Evolutionary conservation across 2,329 filamentous ascomycete species (phyloP).

Genomic region (Aureobasidium sp.): DNA sequence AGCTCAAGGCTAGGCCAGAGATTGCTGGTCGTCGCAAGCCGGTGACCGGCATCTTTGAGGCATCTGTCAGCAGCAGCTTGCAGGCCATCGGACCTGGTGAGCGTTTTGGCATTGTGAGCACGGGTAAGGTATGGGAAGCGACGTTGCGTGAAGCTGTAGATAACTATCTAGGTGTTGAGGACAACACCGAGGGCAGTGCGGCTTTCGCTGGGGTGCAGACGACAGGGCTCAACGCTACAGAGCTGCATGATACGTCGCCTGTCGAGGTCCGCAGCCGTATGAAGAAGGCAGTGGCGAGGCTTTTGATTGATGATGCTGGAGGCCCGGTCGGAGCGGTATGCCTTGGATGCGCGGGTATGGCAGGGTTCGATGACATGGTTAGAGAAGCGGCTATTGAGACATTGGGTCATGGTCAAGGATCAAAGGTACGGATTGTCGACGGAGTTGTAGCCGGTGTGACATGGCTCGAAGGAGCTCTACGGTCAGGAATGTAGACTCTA

Average conservation of each 20-base stretch:
- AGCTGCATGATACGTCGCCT: conserved; percentile 63
- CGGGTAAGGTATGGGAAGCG: conserved; percentile 72
- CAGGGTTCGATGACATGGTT: conserved; percentile 71
- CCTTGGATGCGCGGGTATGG: conserved; percentile 88
- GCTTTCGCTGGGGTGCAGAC: conserved; percentile 71
- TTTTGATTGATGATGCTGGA: conserved; percentile 45
- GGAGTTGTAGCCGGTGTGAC: conserved; percentile 65
- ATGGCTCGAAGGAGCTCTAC: conserved; percentile 47
- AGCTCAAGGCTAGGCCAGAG: conserved; percentile 43
- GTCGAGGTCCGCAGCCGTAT: conserved; percentile 59
- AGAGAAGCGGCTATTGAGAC: conserved; percentile 57
- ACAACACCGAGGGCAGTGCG: conserved; percentile 25
- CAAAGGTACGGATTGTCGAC: conserved; percentile 64
- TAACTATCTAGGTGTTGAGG: conserved; percentile 50
- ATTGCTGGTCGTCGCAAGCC: conserved; percentile 37
- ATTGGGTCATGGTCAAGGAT: conserved; percentile 52
- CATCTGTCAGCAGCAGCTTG: conserved; percentile 60
- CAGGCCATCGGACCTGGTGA: conserved; percentile 43
- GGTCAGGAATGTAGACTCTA: conserved; percentile 26
- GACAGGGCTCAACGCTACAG: conserved; percentile 69
- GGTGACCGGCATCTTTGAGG: conserved; percentile 81
- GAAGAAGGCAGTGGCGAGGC: conserved; percentile 57
- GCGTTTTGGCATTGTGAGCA: conserved; percentile 81
- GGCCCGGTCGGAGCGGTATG: conserved; percentile 58
- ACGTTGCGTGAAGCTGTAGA: conserved; percentile 60